Percentiles rank a stretch among this genome's conserved stretches.
Evolutionary conservation across 805 yeast genomes (phyloP).

Genomic region (Starmerella powellii): DNA sequence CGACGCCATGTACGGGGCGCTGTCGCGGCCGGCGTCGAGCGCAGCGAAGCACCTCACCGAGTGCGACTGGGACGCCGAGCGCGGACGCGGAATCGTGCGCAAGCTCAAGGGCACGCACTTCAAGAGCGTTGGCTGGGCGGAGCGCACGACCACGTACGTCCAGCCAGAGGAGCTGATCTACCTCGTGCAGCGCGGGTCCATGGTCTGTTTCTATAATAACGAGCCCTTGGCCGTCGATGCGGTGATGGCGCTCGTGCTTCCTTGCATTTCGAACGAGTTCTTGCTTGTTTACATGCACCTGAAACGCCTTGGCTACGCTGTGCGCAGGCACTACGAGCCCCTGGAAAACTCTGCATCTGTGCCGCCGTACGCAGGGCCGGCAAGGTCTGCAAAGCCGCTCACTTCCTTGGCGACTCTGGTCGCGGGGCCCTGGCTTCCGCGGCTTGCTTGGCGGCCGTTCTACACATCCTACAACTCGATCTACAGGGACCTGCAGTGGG

Average conservation of each 20-base stretch:
- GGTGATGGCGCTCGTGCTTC: conserved; percentile 41
- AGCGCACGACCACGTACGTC: conserved; percentile 41
- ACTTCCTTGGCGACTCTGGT: conserved; percentile 6
- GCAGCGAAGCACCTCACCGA: conserved; percentile 38
- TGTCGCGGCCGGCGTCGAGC: conserved; percentile 31
- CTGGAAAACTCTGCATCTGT: too few relatives aligned
- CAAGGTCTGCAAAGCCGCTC: background rate
- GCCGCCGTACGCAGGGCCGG: background rate
- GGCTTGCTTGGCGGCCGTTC: conserved; percentile 20
- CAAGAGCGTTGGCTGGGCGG: conserved; percentile 57
- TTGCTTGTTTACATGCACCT: conserved; percentile 55
- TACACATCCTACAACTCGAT: conserved; percentile 16
- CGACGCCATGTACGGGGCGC: conserved; percentile 60
- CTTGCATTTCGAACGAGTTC: conserved; percentile 12
- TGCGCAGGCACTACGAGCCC: conserved; percentile 29
- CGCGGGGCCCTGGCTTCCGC: conserved; percentile 2
- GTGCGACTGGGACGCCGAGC: conserved; percentile 37
- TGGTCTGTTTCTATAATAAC: conserved; percentile 33
- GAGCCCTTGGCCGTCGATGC: conserved; percentile 48
- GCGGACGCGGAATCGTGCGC: conserved; percentile 31
- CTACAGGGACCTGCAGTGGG: conserved; percentile 16
- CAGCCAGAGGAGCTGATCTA: conserved; percentile 61
- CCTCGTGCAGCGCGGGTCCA: conserved; percentile 67
- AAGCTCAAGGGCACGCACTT: conserved; percentile 63
- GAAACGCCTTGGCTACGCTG: conserved; percentile 68